phyloP scores from a whole-genome alignment of 176 grass and related monocot species.

The Thalia dealbata region DNA sequence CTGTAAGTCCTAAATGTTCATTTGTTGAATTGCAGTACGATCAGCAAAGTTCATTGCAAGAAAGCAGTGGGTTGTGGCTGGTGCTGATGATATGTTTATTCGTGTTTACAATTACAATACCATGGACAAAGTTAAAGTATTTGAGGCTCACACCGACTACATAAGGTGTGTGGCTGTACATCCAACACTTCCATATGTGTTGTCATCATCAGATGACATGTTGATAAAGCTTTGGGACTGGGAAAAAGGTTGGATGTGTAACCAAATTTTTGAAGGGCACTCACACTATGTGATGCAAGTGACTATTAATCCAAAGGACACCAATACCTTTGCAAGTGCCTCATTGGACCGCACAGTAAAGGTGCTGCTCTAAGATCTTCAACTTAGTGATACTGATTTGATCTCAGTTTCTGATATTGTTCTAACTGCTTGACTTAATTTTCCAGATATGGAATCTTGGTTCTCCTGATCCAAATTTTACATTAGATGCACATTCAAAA shows the following conservation, averaged over 20 bases:
- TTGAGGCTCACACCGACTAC: conserved; percentile 21
- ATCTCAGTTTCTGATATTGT: conserved; percentile 19
- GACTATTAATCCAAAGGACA: conserved; percentile 96
- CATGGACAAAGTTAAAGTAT: conserved; percentile 20
- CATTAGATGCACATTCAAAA: conserved; percentile 88
- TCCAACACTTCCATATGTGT: conserved; percentile 89
- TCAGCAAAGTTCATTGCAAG: conserved; percentile 86
- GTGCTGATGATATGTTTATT: conserved; percentile 93
- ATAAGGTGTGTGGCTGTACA: conserved; percentile 95
- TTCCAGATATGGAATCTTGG: conserved; percentile 97
- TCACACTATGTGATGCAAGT: conserved; percentile 99
- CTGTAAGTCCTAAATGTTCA: conserved; percentile 1
- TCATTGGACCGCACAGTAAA: conserved; percentile 98
- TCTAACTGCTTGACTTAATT: conserved; percentile 14
- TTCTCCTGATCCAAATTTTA: conserved; percentile 97
- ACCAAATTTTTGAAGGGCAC: conserved; percentile 99
- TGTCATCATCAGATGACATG: conserved; percentile 99
- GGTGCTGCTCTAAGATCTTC: conserved; percentile 30
- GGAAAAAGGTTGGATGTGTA: conserved; percentile 97
- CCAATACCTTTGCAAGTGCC: conserved; percentile 95
- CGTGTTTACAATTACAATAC: conserved; percentile 33
- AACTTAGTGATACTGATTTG: not conserved
- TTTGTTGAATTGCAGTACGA: conserved; percentile 56
- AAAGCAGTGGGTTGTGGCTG: conserved; percentile 98
- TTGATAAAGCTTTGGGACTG: conserved; percentile 99